A percentile compares a stretch with the other conserved stretches of the same genome.
These are phyloP conservation scores for Alternaria conjuncta DNA, from an alignment of 2,329 filamentous ascomycete genomes.

Conservation along the genomic window DNA sequence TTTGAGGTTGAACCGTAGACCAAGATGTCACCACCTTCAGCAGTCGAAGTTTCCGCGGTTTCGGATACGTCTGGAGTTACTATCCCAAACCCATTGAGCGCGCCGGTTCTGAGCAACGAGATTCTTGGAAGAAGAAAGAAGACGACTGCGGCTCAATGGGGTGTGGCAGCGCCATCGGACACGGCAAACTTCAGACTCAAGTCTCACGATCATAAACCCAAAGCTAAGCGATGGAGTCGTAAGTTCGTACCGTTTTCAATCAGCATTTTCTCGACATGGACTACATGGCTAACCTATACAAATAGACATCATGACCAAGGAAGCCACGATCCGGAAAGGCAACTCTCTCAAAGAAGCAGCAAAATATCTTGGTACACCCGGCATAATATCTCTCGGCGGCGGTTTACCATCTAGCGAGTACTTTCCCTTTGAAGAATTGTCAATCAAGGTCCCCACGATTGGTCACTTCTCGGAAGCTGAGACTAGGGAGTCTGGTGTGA, in stretches of 20 bases:
- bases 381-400: constrained; percentile 89
- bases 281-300: neutral
- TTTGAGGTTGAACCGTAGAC: neutral
- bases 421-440: constrained; percentile 86
- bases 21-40: constrained; percentile 41
- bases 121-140: constrained; percentile 73
- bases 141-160: constrained; percentile 73
- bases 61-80: constrained; percentile 57
- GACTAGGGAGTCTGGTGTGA: constrained; percentile 64
- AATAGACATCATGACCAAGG: constrained; percentile 51
- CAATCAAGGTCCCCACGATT: constrained; percentile 72
- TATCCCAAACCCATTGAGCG: constrained; percentile 61
- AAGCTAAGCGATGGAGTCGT: constrained; percentile 86
- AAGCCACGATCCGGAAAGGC: constrained; percentile 62
- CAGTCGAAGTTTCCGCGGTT: constrained; percentile 52
- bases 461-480: constrained; percentile 75
- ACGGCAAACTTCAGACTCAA: constrained; percentile 81
- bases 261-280: neutral
- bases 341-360: constrained; percentile 83
- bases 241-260: constrained; percentile 50
- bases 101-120: constrained; percentile 60
- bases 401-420: constrained; percentile 87
- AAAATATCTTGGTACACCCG: constrained; percentile 77
- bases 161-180: constrained; percentile 76
- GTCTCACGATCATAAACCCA: constrained; percentile 69